Base-by-base conservation (phyloP, 2,329 filamentous ascomycete species). In the Acrocalymma vagum region DNA sequence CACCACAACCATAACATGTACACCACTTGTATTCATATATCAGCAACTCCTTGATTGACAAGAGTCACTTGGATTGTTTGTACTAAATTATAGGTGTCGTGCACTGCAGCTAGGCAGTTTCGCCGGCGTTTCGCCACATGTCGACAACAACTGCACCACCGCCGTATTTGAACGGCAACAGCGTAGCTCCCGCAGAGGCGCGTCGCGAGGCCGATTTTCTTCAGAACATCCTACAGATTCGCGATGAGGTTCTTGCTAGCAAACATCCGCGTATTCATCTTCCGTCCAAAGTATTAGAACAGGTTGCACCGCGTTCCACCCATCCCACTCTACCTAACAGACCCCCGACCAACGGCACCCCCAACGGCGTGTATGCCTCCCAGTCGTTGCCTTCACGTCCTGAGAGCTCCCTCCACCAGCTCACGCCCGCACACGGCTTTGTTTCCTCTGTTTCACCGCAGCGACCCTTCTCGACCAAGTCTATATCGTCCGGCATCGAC, bases 201-300 rank as follows among this genome's bases (percentile, higher is more conserved):
- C 63, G 50, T 55, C 65, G 77, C 48, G 75, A 78, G 46, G 78
- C 61, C 55, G 66, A 69, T 52, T 72, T 77, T 46, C 94, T 90
- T 75, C 82, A 87, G 64, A 90, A 86, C 73, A 88, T 97, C 61
- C 69, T 95, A 63, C 82, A 79, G 56, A 85, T 97, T 70, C 86
- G 85, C 71, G 88, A 96, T 75, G 79, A 85, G 56, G 81, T 97
- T 58, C 78, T 94, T 65, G 83, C 88, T 68, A 91, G 92, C 63
- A 84, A 80, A 58, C 87, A 92, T 63, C 78, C 81, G 52, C 77
- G 77, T 58, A 75, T 85, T 64, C 82, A 78, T 61, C 75, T 84
- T 48, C 78, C 81, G 54, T 68, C 76, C 55, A 73, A 78, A 67
- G 76, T 79, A 50, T 65, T 73, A 59, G 72, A 73, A 64, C 63